Percentiles rank a stretch among this genome's conserved stretches.
Evolutionary conservation across 495 filamentous ascomycete species (phyloP).

Genomic region (Pseudoneurospora amorphoporcata): DNA sequence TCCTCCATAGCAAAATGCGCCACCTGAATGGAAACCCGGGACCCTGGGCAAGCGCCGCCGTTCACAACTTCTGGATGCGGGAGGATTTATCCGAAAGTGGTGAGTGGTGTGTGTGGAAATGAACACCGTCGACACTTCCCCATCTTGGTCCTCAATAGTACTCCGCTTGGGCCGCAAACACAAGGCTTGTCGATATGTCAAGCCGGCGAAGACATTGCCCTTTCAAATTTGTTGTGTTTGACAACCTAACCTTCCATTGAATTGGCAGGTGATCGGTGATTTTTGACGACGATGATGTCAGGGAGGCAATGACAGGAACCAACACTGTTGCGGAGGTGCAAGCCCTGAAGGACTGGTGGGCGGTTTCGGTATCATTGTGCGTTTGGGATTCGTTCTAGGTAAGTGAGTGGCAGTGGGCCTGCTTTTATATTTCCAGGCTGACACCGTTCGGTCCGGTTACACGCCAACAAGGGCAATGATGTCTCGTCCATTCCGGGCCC

Average conservation of each 20-base stretch:
- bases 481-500: background rate
- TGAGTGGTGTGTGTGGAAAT: background rate
- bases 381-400: background rate
- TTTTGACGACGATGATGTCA: constrained; percentile 5
- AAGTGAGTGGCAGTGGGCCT: background rate
- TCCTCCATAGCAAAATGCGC: too few species aligned
- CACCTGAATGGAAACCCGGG: background rate
- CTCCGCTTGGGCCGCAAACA: background rate
- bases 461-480: background rate
- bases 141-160: background rate
- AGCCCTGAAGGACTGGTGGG: background rate
- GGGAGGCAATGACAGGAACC: constrained; percentile 1
- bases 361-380: background rate
- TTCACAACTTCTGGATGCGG: background rate
- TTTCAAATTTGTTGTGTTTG: background rate
- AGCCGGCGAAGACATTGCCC: background rate
- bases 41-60: background rate
- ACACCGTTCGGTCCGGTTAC: background rate
- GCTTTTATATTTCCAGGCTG: background rate
- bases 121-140: background rate
- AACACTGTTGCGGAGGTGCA: constrained; percentile 3
- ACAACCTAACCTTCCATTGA: background rate
- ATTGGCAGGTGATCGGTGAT: background rate
- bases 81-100: background rate
- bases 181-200: background rate